Evolutionary conservation across 257 asterid species (phyloP).

Genomic region (Solanum phureja): DNA sequence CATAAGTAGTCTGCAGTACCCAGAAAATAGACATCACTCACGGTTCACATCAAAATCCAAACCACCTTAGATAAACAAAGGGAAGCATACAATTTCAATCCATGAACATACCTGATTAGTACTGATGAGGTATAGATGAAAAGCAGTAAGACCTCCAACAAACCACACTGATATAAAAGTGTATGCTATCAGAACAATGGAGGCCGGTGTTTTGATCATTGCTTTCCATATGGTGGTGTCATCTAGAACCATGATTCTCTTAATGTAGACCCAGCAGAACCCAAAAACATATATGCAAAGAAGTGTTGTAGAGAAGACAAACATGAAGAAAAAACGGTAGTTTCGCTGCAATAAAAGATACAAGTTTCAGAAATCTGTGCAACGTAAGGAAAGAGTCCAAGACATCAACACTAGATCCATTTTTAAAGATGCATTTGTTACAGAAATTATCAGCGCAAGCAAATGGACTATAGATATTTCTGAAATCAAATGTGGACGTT

Average conservation of each 20-base stretch:
- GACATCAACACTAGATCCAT: not conserved
- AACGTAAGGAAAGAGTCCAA: not conserved
- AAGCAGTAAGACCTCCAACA: constrained; percentile 93
- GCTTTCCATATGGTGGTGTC: constrained; percentile 75
- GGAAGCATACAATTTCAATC: not conserved
- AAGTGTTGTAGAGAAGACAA: constrained; percentile 94
- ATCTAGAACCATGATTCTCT: constrained; percentile 58
- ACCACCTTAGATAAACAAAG: not conserved
- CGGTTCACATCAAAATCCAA: not conserved
- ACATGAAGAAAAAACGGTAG: constrained; percentile 98
- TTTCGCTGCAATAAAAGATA: constrained; percentile 59
- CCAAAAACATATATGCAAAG: constrained; percentile 84
- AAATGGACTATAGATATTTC: not conserved
- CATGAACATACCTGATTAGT: constrained; percentile 69
- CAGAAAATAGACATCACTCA: not conserved
- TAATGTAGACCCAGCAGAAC: constrained; percentile 93
- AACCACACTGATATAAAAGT: constrained; percentile 93
- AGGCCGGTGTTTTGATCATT: constrained; percentile 87
- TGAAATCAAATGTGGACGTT: not conserved
- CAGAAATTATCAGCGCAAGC: not conserved
- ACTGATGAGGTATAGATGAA: constrained; percentile 83
- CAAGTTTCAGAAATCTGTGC: not conserved
- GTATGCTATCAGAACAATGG: constrained; percentile 79
- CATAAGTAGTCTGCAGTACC: constrained; percentile 84
- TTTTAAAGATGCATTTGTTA: not conserved